These are phyloP conservation scores for Phaeolepiota aurea DNA, from an alignment of 768 basidiomycete species.

Conservation along the genomic window DNA sequence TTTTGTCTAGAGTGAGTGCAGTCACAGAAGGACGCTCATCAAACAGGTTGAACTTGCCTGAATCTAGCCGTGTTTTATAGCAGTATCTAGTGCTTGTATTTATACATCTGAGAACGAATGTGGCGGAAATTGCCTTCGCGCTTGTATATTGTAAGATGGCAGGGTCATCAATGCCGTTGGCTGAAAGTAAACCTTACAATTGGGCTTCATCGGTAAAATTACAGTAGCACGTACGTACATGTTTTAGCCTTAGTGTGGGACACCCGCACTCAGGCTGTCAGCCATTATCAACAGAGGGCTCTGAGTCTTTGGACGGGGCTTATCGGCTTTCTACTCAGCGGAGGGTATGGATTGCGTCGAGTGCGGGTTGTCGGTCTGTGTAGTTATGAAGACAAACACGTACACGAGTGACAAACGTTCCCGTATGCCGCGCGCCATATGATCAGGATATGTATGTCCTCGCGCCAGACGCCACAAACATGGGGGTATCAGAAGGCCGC, in stretches of 20 bases:
- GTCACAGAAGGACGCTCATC: slow-evolving; percentile 7
- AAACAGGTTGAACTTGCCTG: slow-evolving; percentile 42
- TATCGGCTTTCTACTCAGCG: neutral
- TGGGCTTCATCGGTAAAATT: neutral
- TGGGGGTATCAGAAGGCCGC: too few relatives aligned
- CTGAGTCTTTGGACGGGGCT: neutral
- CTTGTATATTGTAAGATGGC: neutral
- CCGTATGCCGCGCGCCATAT: too few relatives aligned
- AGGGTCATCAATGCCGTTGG: neutral
- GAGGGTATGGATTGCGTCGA: too few relatives aligned
- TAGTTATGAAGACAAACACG: too few relatives aligned
- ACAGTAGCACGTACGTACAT: neutral
- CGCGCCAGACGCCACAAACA: too few relatives aligned
- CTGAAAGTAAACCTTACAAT: neutral
- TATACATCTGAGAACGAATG: neutral
- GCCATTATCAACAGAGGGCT: neutral
- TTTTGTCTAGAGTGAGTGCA: slow-evolving; percentile 1
- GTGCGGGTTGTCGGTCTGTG: too few relatives aligned
- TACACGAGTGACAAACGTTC: too few relatives aligned
- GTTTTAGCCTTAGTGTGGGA: slow-evolving; percentile 17
- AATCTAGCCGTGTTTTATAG: slow-evolving; percentile 8
- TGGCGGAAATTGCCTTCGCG: neutral
- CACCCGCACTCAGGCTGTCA: neutral
- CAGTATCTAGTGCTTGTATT: neutral
- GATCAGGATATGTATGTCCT: too few relatives aligned